These are phyloP conservation scores for Saccharata proteae DNA, from an alignment of 2,329 filamentous ascomycete species.

Conservation along the genomic window DNA sequence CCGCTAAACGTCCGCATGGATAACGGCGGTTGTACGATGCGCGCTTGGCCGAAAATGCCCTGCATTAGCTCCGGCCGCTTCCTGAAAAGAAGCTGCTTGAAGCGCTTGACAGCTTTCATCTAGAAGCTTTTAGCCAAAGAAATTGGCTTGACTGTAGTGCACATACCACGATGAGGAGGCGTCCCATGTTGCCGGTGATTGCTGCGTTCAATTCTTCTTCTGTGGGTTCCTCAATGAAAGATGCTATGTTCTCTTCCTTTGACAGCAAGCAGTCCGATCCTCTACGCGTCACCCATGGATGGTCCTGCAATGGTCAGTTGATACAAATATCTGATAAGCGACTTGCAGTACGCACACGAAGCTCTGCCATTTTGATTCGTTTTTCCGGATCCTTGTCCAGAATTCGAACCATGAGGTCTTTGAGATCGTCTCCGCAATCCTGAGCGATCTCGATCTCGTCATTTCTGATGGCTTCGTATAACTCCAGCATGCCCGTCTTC, in stretches of 20 bases:
- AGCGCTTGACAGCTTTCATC: conserved; percentile 85
- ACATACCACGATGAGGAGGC: conserved; percentile 67
- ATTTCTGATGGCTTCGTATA: conserved; percentile 77
- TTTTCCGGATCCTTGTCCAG: conserved; percentile 76
- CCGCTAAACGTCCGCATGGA: conserved; percentile 32
- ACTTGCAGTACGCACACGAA: conserved; percentile 51
- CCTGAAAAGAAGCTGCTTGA: conserved; percentile 61
- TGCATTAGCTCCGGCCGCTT: conserved; percentile 44
- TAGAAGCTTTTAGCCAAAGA: conserved; percentile 19
- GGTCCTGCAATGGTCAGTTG: conserved; percentile 45
- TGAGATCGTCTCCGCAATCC: conserved; percentile 55
- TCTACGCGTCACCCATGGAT: conserved; percentile 81
- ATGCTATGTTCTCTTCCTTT: conserved; percentile 72
- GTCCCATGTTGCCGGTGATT: conserved; percentile 80
- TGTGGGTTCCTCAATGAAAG: conserved; percentile 71
- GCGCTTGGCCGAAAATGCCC: conserved; percentile 46
- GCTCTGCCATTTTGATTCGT: conserved; percentile 68
- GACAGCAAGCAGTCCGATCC: conserved; percentile 69
- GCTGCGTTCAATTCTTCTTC: conserved; percentile 83
- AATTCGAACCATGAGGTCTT: conserved; percentile 59
- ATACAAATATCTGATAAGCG: background rate
- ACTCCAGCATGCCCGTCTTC: conserved; percentile 62
- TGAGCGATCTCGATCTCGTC: conserved; percentile 52
- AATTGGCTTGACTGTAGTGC: background rate
- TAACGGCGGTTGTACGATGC: conserved; percentile 46